Base-by-base conservation (phyloP, 352 stramenopile genomes). In the Globisporangium solare region DNA sequence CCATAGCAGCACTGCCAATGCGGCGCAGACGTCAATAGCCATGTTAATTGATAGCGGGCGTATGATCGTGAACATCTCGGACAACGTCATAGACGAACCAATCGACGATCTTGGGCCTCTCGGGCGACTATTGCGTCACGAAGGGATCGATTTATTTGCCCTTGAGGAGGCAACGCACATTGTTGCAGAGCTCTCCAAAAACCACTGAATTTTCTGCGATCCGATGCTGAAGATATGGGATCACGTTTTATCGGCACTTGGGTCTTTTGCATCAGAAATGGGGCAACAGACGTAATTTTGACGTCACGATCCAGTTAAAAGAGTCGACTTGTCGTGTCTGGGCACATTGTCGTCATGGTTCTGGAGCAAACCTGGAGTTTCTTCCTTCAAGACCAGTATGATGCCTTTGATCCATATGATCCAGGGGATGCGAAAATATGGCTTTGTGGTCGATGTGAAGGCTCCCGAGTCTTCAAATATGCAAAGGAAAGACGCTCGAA, bases 331-430 rank as follows among this genome's bases (percentile, higher is more conserved):
- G 14, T 40, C 57, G 5, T 67, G 60, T 6, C 55, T 75, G 1
- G 61, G 71, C 8, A 63, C 50, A 12, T 43, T 75, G 22, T 68
- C 68, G 0, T 48, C 57, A 12, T 75, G 68, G 68, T 73, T 73
- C 52, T 73, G 64, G 64, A 68, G 57, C 39, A 62, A 68, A 14
- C 57, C 50, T 18, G 63, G 60, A 35, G 54, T 73, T 6, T 11
- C 50, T 0, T 60, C 56, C 45, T 75, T 73, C 35, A 55, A 53
- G 5, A 37, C 54, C 6, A 73, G 61, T 21, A 62, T 64, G 51
- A 12, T 45, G 1, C 61, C 56, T 2, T 17, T 75, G 35, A 35
- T 73, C 11, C 4, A 27, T 10, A 31, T 75, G 6, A 49, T 73
- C 6, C 61, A 61, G 47, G 46, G 40, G 0, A 61, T 75, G 64